phyloP scores from a whole-genome alignment of 495 filamentous ascomycete genomes.

The Tuber microsphaerosporum region DNA sequence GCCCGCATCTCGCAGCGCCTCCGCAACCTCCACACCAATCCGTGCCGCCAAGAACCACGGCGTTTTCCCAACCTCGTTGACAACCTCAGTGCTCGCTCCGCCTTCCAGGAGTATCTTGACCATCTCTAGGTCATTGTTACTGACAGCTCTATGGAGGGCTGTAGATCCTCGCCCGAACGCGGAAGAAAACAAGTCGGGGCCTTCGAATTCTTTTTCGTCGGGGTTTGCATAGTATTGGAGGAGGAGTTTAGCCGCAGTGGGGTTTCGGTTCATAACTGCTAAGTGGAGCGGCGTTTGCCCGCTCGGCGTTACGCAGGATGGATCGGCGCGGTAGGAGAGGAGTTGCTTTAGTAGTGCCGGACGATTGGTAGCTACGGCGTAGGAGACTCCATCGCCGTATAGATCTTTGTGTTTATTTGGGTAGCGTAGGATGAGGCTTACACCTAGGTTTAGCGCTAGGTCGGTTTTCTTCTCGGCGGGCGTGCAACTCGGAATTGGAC shows the following conservation, averaged over 20 bases:
- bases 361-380: neutral
- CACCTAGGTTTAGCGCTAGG: neutral
- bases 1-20: neutral
- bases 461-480: conserved; percentile 1
- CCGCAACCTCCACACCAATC: neutral
- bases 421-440: neutral
- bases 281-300: neutral
- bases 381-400: neutral
- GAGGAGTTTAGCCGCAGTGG: neutral
- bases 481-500: neutral
- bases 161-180: neutral
- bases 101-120: neutral
- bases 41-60: neutral
- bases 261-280: neutral
- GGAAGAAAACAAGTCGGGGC: neutral
- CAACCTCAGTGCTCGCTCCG: neutral
- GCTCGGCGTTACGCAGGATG: neutral
- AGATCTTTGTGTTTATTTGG: neutral
- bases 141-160: neutral
- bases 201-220: neutral
- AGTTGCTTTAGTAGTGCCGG: neutral
- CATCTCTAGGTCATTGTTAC: neutral
- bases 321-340: neutral
- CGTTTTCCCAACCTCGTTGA: neutral
- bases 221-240: neutral